These are phyloP conservation scores for Scedosporium apiospermum DNA, from an alignment of 2,329 filamentous ascomycete species.

Conservation along the genomic window DNA sequence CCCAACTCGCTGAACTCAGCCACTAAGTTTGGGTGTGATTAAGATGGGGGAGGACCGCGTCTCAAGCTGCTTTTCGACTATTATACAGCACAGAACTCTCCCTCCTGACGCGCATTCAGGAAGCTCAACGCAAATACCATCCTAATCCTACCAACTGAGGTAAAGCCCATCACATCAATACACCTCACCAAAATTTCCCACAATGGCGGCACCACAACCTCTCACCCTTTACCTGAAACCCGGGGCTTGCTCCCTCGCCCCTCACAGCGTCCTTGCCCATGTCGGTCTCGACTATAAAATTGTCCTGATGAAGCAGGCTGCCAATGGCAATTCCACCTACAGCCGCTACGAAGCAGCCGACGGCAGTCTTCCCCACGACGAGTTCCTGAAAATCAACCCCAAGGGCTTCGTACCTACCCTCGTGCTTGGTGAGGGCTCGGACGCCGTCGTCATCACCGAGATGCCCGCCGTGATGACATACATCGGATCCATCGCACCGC, in stretches of 20 bases:
- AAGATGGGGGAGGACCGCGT: too few relatives aligned
- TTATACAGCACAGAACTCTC: too few relatives aligned
- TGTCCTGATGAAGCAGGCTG: constrained; percentile 12
- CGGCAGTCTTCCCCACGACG: constrained; percentile 18
- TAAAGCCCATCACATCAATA: too few relatives aligned
- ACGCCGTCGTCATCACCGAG: constrained; percentile 21
- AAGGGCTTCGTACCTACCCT: constrained; percentile 22
- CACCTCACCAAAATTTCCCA: neutral
- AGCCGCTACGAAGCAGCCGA: constrained; percentile 16
- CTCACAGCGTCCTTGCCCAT: constrained; percentile 20
- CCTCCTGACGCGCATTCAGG: too few relatives aligned
- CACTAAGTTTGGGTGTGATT: too few relatives aligned
- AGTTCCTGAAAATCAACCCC: constrained; percentile 21
- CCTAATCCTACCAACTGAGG: too few relatives aligned
- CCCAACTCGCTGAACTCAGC: too few relatives aligned
- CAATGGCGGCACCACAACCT: neutral
- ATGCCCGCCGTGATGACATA: constrained; percentile 22
- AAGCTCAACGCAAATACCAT: too few relatives aligned
- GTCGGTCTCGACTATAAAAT: constrained; percentile 16
- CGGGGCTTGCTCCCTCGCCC: constrained; percentile 20
- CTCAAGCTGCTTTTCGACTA: too few relatives aligned
- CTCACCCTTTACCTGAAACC: constrained; percentile 20
- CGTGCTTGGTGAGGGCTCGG: constrained; percentile 9
- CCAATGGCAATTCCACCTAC: constrained; percentile 6
- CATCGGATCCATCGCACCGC: constrained; percentile 16